Evolutionary conservation across 768 basidiomycete species (phyloP), one percentile per base, ranked within the genome.

Genomic region (Amanita muscaria): DNA sequence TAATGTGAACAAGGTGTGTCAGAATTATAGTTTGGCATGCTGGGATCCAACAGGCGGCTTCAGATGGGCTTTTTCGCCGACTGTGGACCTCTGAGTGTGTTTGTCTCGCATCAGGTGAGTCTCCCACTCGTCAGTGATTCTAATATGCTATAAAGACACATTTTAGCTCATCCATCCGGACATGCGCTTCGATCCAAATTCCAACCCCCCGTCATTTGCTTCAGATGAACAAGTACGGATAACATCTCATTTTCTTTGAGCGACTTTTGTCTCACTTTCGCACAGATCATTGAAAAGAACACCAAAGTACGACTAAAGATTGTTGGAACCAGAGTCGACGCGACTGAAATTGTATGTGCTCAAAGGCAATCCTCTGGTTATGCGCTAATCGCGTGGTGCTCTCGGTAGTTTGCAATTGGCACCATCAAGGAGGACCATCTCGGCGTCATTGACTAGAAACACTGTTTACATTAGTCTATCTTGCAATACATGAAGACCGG

Each of bases 1-100:
- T 56, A 92, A 88, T 49, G 96, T 99, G 27, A 93, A 83, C 62
- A 96, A 96, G 76, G 94, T 91, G 53, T 32, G 27, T 22, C 43
- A 23, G 11, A 25, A 9, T 21, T 12, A 23, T 7, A 4, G 23
- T 24, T 4, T 22, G 18, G 6, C 4, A 7, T 22, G 33, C 9
- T 44, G 7, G 31, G 4, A 6, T 27, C 12, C 18, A 45, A 29
- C 31, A 51, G 11, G 24, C 25, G 34, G 2, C 19, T 12, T 7
- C 51, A 97, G 94, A 96, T 97, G 92, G 96, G 96, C 2, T 96
- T 99, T 67, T 97, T 97, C 53, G 90, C 89, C 41, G 91, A 96
- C 51, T 92, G 93, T 37, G 96, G 96, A 25, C 96, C 96, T 11
- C 59, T 98, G 48, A 79, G 80, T 19, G 90, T 96, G 38, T 99